Base-by-base conservation (phyloP, 148 eudicot genomes). In the Spergularia bocconei region DNA sequence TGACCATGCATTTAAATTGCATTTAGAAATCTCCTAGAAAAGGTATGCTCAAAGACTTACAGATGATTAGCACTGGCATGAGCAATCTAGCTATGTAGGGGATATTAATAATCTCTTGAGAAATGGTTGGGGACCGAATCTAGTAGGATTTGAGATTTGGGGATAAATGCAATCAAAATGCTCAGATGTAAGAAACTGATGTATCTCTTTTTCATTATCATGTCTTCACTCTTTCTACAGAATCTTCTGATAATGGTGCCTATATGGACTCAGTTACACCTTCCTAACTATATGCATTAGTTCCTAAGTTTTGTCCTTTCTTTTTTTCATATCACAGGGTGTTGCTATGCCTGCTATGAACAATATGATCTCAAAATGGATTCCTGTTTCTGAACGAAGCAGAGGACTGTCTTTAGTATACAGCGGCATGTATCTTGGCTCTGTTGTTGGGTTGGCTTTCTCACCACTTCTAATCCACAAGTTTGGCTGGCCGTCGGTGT, bases 341-440 rank as follows among this genome's bases (percentile, higher is more conserved):
- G 99, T 95, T 39, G 99, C 99, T 25, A 95, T 95, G 99, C 99
- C 99, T 79, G 99, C 99, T 60, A 95, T 95, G 99, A 95, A 95
- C 80, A 95, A 95, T 77, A 80, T 95, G 70, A 79, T 95, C 25
- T 92, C 97, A 6, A 95, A 95, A 80, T 95, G 99, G 99, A 86
- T 95, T 79, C 99, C 96, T 33, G 91, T 92, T 71, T 95, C 99
- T 38, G 99, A 92, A 81, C 90, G 99, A 88, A 95, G 99, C 83
- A 89, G 99, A 87, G 95, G 97, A 7, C 87, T 95, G 68, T 93
- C 98, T 41, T 73, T 95, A 44, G 99, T 95, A 68, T 95, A 95
- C 85, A 95, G 96, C 48, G 99, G 99, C 78, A 95, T 95, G 99
- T 92, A 95, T 83, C 98, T 95, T 76, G 99, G 99, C 61, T 95